A percentile compares a stretch with the other conserved stretches of the same genome.
Conservation (phyloP, 75 land plant genomes). For the Sequoia sempervirens region DNA sequence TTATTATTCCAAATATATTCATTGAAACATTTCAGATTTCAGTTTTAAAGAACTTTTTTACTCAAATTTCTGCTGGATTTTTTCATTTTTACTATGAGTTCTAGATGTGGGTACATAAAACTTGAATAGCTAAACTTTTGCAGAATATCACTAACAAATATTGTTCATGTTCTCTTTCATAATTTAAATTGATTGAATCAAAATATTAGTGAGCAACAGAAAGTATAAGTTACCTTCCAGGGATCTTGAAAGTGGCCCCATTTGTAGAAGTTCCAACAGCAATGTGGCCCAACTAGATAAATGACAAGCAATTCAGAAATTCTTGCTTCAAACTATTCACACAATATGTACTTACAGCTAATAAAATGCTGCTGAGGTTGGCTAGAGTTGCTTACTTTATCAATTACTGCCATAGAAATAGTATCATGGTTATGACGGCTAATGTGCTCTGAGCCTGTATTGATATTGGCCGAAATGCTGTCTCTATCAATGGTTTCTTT, state of each 20-base stretch:
- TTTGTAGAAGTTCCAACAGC: constrained; percentile 98
- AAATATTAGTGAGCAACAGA: not conserved
- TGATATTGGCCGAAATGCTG: constrained; percentile 1
- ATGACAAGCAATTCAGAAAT: constrained; percentile 3
- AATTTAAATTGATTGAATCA: not conserved
- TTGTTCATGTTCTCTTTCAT: not conserved
- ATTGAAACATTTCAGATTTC: not conserved
- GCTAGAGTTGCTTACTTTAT: constrained; percentile 42
- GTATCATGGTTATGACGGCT: constrained; percentile 79
- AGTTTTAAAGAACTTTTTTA: not conserved
- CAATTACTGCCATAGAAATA: constrained; percentile 97
- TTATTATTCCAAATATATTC: not conserved
- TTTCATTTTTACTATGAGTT: not conserved
- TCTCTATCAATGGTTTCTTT: not conserved
- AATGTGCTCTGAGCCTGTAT: constrained; percentile 25
- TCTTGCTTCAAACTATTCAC: not conserved
- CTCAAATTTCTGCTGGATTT: not conserved
- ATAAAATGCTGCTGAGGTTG: constrained; percentile 6
- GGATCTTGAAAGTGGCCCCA: constrained; percentile 91
- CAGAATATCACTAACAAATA: not conserved
- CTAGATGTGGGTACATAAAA: not conserved
- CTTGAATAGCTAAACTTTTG: not conserved
- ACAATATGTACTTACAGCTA: not conserved
- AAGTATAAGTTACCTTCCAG: constrained; percentile 69
- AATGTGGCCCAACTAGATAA: constrained; percentile 61